Evolutionary conservation across 139 green algal species (phyloP).

Genomic region (Picochlorum sp.): DNA sequence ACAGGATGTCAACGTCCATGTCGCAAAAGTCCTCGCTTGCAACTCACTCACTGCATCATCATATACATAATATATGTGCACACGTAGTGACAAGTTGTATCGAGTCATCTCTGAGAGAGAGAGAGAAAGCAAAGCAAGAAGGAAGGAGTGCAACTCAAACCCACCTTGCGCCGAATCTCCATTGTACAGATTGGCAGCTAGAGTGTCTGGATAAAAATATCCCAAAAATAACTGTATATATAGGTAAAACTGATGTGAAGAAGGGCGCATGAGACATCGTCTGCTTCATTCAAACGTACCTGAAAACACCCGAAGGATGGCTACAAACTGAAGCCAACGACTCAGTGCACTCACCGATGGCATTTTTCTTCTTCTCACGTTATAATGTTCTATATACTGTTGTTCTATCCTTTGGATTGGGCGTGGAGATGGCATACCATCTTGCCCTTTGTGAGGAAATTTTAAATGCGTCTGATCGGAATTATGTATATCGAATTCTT

Average conservation of each 20-base stretch:
- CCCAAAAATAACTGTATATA: constrained; percentile 62
- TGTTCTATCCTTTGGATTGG: too few relatives aligned
- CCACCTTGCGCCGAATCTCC: constrained; percentile 43
- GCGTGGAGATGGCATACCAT: too few relatives aligned
- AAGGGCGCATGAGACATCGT: not conserved
- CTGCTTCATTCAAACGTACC: constrained; percentile 26
- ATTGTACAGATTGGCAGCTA: constrained; percentile 63
- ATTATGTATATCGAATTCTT: too few relatives aligned
- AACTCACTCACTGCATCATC: constrained; percentile 61
- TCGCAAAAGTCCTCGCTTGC: constrained; percentile 69
- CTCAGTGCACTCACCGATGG: constrained; percentile 36
- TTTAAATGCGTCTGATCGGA: too few relatives aligned
- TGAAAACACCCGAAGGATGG: constrained; percentile 59
- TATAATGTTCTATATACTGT: too few relatives aligned
- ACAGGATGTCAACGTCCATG: constrained; percentile 73
- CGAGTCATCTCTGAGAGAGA: too few relatives aligned
- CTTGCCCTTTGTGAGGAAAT: too few relatives aligned
- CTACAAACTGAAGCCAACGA: constrained; percentile 69
- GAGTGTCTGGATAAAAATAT: constrained; percentile 46
- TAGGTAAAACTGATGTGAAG: not conserved
- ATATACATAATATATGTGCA: constrained; percentile 8
- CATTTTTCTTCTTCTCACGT: not conserved
- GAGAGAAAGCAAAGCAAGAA: too few relatives aligned
- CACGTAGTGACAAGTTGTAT: too few relatives aligned
- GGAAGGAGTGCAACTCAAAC: too few relatives aligned